Evolutionary conservation across 805 yeast genomes (phyloP).

Genomic region (Danielozyma ontarioensis): DNA sequence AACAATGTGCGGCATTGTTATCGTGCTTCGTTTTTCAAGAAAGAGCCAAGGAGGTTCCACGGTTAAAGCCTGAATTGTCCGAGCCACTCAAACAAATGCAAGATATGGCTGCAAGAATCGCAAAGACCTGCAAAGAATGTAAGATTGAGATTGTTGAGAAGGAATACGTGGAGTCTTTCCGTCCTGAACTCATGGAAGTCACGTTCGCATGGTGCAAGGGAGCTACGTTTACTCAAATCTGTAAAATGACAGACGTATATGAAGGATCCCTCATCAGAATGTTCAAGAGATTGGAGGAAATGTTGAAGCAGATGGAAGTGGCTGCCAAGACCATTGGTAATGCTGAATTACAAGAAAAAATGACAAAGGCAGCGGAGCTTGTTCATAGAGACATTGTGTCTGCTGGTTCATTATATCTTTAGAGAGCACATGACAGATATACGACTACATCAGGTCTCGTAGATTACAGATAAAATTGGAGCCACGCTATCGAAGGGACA

Average conservation of each 20-base stretch:
- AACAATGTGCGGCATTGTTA: slow-evolving; percentile 85
- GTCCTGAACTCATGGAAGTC: slow-evolving; percentile 94
- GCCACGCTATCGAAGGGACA: too few relatives aligned
- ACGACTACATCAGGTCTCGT: too few relatives aligned
- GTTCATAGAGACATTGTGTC: slow-evolving; percentile 95
- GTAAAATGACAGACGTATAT: slow-evolving; percentile 98
- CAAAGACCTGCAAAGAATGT: slow-evolving; percentile 83
- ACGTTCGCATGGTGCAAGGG: slow-evolving; percentile 97
- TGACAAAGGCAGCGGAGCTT: slow-evolving; percentile 78
- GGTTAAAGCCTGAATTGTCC: slow-evolving; percentile 82
- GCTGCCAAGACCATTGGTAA: slow-evolving; percentile 97
- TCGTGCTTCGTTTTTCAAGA: slow-evolving; percentile 98
- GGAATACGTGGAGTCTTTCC: slow-evolving; percentile 87
- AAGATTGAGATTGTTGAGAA: slow-evolving; percentile 87
- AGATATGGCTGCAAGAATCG: slow-evolving; percentile 87
- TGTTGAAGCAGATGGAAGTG: slow-evolving; percentile 80
- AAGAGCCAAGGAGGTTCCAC: slow-evolving; percentile 81
- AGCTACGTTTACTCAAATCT: slow-evolving; percentile 91
- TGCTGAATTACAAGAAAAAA: slow-evolving; percentile 74
- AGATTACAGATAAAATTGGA: too few relatives aligned
- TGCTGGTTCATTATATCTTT: slow-evolving; percentile 86
- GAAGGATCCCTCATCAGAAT: slow-evolving; percentile 95
- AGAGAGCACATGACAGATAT: too few relatives aligned
- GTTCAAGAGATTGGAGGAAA: slow-evolving; percentile 91
- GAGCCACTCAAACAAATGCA: slow-evolving; percentile 87